Conservation (phyloP, 345 rosid species). For the Aquilaria malaccensis region DNA sequence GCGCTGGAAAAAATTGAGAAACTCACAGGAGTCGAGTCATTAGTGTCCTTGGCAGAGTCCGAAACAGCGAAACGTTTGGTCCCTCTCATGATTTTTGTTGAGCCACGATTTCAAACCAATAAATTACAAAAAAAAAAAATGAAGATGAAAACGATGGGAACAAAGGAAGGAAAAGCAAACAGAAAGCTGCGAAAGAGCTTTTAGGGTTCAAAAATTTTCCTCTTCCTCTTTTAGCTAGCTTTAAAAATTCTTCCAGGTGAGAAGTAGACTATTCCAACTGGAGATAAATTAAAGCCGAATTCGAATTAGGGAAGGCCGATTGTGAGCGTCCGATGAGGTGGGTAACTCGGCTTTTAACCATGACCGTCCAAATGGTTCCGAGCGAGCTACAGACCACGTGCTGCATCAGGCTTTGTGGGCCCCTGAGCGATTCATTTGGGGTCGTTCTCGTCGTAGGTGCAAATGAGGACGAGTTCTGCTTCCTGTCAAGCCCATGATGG, state of each 20-base stretch:
- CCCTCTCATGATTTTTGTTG: constrained; percentile 45
- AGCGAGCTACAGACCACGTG: constrained; percentile 18
- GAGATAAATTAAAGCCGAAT: constrained; percentile 7
- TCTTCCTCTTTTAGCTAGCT: background rate
- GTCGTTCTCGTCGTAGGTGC: too few species aligned
- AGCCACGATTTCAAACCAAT: constrained; percentile 7
- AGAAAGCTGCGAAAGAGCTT: constrained; percentile 12
- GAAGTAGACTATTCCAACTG: background rate
- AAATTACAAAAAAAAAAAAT: too few species aligned
- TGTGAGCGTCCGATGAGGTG: constrained; percentile 37
- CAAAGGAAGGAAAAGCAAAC: background rate
- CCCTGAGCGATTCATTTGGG: background rate
- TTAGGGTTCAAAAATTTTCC: constrained; percentile 28
- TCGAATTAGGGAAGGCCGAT: background rate
- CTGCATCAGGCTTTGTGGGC: background rate
- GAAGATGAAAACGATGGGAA: too few species aligned
- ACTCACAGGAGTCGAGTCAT: constrained; percentile 58
- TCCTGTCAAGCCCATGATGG: too few species aligned
- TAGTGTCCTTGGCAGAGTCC: constrained; percentile 37
- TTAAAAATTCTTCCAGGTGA: too few species aligned
- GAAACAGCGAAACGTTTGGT: constrained; percentile 57
- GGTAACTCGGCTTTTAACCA: constrained; percentile 28
- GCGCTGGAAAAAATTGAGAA: background rate
- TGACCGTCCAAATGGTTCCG: constrained; percentile 18
- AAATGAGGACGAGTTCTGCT: too few species aligned